Base-by-base conservation (phyloP, 148 eudicot species). In the Cornus florida region DNA sequence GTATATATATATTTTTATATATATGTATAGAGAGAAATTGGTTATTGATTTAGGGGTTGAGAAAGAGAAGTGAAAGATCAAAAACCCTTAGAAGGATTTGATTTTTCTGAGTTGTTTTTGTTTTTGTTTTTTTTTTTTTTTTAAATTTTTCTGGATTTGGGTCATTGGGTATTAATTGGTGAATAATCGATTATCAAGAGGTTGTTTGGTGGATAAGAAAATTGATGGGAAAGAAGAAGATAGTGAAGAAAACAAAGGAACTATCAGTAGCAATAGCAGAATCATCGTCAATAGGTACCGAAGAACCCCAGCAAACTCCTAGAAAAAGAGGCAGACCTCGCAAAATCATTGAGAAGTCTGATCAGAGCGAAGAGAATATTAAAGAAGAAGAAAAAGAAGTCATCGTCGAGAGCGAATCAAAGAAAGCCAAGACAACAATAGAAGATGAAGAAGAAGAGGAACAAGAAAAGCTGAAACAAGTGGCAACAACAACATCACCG, bases 271-370 rank as follows among this genome's bases (percentile, higher is more conserved):
- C 86, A 64, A 81, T 83, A 66, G 82, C 86, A 75, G 87, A 84
- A 75, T 85, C 90, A 59, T 73, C 89, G 70, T 69, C 87, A 69
- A 53, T 62, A 73, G 79, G 24, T 20, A 43, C 59, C 14, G 65
- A 65, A 64, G 24, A 22, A 62, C 59, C 20, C 12, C 79, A 69
- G 3, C 66, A 62, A 12, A 82, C 81, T 72, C 87, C 86, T 13
- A 82, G 90, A 53, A 87, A 87, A 75, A 85, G 90, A 81, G 90
- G 90, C 2, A 82, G 90, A 60, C 90, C 90, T 12, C 62, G 86
- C 10, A 87, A 87, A 83, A 74, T 84, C 23, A 56, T 87, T 11
- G 84, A 81, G 48, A 66, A 76, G 59, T 79, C 71, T 13, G 75
- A 82, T 22, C 65, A 11, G 64, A 67, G 79, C 14, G 62, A 28